Evolutionary conservation across 176 grass and related monocot species (phyloP).

Genomic region (Ampelocalamus luodianensis): DNA sequence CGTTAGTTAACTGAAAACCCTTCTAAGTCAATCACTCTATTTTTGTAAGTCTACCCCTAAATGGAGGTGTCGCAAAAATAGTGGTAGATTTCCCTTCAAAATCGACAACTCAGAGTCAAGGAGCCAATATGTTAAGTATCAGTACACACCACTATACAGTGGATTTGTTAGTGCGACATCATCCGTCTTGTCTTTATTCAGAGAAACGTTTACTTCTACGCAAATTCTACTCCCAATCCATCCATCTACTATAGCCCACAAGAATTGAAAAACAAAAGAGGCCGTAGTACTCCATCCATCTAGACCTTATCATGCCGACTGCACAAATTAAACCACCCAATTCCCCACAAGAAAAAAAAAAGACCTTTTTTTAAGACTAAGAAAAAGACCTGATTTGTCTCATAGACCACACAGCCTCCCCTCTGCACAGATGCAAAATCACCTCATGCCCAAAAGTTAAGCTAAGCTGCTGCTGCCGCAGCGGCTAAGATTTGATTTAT

Average conservation of each 20-base stretch:
- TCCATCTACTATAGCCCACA: not conserved
- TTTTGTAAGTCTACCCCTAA: not conserved
- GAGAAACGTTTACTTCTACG: constrained; percentile 33
- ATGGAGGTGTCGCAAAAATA: not conserved
- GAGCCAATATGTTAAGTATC: not conserved
- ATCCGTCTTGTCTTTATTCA: not conserved
- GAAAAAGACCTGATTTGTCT: not conserved
- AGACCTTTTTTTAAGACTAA: no score
- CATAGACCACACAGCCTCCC: not conserved
- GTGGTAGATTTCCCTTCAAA: not conserved
- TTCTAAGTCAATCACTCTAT: not conserved
- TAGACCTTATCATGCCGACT: not conserved
- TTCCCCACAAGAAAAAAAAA: not conserved
- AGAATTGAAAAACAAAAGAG: not conserved
- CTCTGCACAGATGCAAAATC: constrained; percentile 1
- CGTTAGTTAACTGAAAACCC: not conserved
- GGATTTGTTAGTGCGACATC: constrained; percentile 16
- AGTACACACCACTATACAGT: not conserved
- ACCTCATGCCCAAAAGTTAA: not conserved
- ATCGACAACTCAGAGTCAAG: not conserved
- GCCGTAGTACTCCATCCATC: not conserved
- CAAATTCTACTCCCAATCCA: constrained; percentile 26
- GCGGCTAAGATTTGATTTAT: not conserved
- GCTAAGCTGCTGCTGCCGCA: no score
- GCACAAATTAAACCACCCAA: not conserved